These are phyloP conservation scores for Tolypocladium ovalisporum DNA, from an alignment of 2,329 filamentous ascomycete genomes.

Conservation along the genomic window DNA sequence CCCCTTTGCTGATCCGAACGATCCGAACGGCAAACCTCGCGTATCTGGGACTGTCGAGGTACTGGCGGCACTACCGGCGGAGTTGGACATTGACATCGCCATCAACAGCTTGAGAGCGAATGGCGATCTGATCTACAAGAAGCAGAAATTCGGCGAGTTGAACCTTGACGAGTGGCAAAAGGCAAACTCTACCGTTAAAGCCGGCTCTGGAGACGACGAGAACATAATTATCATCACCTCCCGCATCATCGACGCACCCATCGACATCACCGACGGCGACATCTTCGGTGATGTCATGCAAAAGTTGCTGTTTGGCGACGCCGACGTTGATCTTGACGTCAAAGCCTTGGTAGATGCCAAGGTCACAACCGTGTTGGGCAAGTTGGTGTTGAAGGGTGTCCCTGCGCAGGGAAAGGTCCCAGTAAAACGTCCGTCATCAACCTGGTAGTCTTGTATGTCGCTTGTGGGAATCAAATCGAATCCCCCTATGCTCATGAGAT, in stretches of 20 bases:
- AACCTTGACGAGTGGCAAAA: constrained; percentile 73
- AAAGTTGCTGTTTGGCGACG: constrained; percentile 62
- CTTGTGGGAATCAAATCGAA: not conserved
- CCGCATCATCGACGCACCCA: constrained; percentile 63
- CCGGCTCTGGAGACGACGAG: constrained; percentile 41
- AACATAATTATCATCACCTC: constrained; percentile 65
- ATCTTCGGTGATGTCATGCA: constrained; percentile 76
- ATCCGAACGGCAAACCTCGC: constrained; percentile 61
- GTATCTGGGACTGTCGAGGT: constrained; percentile 79
- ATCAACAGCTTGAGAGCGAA: constrained; percentile 67
- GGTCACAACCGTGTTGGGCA: constrained; percentile 70
- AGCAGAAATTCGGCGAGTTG: constrained; percentile 68
- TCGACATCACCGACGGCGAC: constrained; percentile 71
- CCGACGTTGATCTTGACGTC: constrained; percentile 60
- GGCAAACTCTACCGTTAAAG: constrained; percentile 66
- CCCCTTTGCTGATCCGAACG: constrained; percentile 63
- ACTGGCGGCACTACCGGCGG: constrained; percentile 65
- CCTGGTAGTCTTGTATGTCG: constrained; percentile 17
- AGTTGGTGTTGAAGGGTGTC: constrained; percentile 70
- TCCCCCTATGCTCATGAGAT: not conserved
- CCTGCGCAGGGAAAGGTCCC: constrained; percentile 78
- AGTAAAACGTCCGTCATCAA: constrained; percentile 76
- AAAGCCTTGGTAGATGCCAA: constrained; percentile 74
- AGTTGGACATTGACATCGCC: constrained; percentile 77
- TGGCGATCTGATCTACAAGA: constrained; percentile 71